phyloP scores from a whole-genome alignment of 306 rosid species.

The Cucumis hystrix region DNA sequence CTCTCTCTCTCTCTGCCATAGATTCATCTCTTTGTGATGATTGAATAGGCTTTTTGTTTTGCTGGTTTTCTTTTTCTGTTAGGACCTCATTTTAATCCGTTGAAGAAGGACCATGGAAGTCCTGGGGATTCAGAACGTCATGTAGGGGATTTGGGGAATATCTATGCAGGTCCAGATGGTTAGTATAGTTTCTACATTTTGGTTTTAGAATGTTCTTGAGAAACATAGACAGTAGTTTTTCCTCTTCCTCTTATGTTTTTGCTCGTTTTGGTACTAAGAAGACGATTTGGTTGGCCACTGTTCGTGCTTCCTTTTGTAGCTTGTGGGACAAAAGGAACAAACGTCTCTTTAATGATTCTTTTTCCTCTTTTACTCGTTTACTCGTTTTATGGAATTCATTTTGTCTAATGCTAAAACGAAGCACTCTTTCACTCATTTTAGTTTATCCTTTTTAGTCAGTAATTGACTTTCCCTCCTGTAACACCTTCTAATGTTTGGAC shows the following conservation, averaged over 20 bases:
- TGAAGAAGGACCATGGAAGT: conserved; percentile 10
- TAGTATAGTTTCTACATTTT: neutral
- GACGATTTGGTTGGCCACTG: too few species aligned
- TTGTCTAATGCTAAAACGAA: too few species aligned
- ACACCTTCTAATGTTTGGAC: too few species aligned
- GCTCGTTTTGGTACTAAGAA: too few species aligned
- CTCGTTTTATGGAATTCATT: too few species aligned
- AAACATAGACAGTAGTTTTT: neutral
- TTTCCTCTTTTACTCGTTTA: too few species aligned
- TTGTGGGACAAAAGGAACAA: too few species aligned
- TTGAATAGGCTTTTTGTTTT: neutral
- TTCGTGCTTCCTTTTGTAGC: too few species aligned
- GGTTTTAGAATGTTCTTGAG: neutral
- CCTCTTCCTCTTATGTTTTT: neutral
- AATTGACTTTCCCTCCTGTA: too few species aligned
- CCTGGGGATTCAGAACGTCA: conserved; percentile 12
- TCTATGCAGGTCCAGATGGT: conserved; percentile 9
- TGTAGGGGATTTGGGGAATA: conserved; percentile 14
- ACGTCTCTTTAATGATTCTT: too few species aligned
- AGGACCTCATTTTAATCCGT: conserved; percentile 15
- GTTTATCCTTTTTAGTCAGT: too few species aligned
- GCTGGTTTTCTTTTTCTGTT: neutral
- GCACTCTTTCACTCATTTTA: too few species aligned
- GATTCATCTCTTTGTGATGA: neutral
- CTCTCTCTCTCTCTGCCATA: neutral